Evolutionary conservation across 331 rosid genomes (phyloP).

Genomic region (Rosa hybrid): DNA sequence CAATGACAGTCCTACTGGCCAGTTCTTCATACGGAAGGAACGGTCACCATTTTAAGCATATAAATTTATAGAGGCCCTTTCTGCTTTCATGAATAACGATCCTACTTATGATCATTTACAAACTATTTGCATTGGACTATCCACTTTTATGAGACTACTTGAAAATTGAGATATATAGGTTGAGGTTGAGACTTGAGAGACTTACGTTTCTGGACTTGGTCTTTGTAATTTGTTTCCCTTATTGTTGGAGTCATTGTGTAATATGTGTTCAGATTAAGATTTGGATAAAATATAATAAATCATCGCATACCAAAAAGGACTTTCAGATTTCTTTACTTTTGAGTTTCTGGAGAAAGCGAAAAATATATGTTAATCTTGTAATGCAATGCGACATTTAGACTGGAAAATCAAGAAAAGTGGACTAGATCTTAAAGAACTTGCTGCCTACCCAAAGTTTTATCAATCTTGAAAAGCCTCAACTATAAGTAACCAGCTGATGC

Average conservation of each 20-base stretch:
- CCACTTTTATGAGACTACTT: neutral
- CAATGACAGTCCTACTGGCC: constrained; percentile 40
- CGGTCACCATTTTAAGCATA: constrained; percentile 14
- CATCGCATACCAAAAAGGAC: neutral
- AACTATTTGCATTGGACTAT: neutral
- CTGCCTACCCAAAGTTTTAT: neutral
- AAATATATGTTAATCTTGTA: neutral
- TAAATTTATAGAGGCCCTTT: neutral
- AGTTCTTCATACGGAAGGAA: constrained; percentile 16
- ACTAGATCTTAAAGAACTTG: neutral
- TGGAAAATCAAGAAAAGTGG: neutral
- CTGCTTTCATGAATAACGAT: neutral
- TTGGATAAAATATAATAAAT: neutral
- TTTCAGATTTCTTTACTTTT: neutral
- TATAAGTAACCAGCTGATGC: neutral
- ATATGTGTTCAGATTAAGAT: neutral
- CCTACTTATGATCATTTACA: neutral
- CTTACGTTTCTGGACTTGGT: no score
- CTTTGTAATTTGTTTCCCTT: no score
- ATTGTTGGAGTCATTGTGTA: no score
- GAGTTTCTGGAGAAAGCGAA: neutral
- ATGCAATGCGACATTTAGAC: neutral
- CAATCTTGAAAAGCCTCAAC: neutral
- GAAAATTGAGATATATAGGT: no score
- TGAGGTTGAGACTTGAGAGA: no score